Base-by-base conservation (phyloP, 768 basidiomycete genomes). In the Galerina marginata region DNA sequence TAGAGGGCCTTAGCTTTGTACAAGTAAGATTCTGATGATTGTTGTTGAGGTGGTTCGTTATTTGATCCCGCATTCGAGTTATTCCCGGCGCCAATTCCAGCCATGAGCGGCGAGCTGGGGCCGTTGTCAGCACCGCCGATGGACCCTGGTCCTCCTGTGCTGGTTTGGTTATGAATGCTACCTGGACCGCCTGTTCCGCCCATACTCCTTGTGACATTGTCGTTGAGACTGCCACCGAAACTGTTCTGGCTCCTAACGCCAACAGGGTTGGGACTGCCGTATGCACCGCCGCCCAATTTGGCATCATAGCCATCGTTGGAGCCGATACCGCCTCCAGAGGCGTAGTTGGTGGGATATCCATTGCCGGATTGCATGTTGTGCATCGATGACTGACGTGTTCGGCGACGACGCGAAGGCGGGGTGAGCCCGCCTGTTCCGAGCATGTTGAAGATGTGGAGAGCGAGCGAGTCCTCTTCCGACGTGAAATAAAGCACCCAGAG, bases 401-500 rank as follows among this genome's bases (percentile, higher is more conserved):
- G 83, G 63, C 92, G 88, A 60, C 92, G 86, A 56, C 91, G 87
- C 2, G 88, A 87, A 49, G 93, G 93, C 9, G 91, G 86, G 1
- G 90, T 87, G 50, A 94, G 88, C 43, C 93, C 92, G 55, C 92
- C 92, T 40, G 91, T 91, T 55, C 93, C 92, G 68, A 93, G 78
- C n/a, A 86, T 83, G 74, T 93, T 95, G 84, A 97, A 93, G 63
- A 96, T 67, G 74, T 95, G 85, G 51, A 95, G 84, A 29, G 83
- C 76, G 63, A 94, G 87, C 0, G 95, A 94, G 70, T 96, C 95
- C 68, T 97, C 95, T 69, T 98, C 96, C 1, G 96, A 93, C 2
- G 96, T 97, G 75, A 99, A 96, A 80, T 94, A 97, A 60, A 98
- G 86, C 12, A 96, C 87, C 96, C 96, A 99, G 60, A 99, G 77